Percentiles rank a stretch among this genome's conserved stretches.
Conservation (phyloP, 2,329 filamentous ascomycete genomes). For the Penicillium sp. region DNA sequence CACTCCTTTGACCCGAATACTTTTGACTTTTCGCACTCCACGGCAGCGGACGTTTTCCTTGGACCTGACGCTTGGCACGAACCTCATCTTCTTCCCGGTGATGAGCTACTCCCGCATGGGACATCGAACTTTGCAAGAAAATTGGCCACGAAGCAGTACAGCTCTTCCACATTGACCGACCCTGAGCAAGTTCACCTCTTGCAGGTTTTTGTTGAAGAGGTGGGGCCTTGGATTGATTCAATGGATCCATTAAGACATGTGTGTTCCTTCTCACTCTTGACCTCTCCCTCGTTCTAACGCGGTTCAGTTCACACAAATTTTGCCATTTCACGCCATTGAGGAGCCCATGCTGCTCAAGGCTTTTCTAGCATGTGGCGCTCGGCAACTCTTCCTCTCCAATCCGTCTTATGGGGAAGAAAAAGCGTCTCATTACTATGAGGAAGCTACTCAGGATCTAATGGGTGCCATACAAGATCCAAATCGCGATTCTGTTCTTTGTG, state of each 20-base stretch:
- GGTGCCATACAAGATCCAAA: conserved; percentile 78
- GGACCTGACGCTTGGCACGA: conserved; percentile 27
- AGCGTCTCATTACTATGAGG: conserved; percentile 79
- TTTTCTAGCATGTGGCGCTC: conserved; percentile 81
- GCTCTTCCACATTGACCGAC: conserved; percentile 65
- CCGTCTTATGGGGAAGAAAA: conserved; percentile 71
- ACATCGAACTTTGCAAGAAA: conserved; percentile 38
- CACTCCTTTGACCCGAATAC: conserved; percentile 50
- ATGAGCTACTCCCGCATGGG: conserved; percentile 27
- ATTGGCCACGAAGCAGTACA: conserved; percentile 42
- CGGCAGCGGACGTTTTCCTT: conserved; percentile 26
- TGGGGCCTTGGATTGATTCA: conserved; percentile 91
- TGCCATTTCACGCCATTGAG: conserved; percentile 79
- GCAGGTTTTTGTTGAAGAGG: conserved; percentile 88
- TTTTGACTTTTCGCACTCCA: conserved; percentile 43
- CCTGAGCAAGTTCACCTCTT: conserved; percentile 82
- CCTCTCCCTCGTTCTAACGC: conserved; percentile 2
- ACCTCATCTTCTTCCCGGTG: conserved; percentile 20
- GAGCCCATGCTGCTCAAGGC: conserved; percentile 89
- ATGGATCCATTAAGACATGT: conserved; percentile 79
- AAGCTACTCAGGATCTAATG: conserved; percentile 74
- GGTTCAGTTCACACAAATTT: conserved; percentile 67
- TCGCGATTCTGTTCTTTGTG: conserved; percentile 78
- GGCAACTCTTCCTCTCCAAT: conserved; percentile 72
- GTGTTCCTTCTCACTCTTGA: conserved; percentile 25